These are phyloP conservation scores for Pseudogymnoascus sp. DNA, from an alignment of 2,329 filamentous ascomycete species.

Conservation along the genomic window DNA sequence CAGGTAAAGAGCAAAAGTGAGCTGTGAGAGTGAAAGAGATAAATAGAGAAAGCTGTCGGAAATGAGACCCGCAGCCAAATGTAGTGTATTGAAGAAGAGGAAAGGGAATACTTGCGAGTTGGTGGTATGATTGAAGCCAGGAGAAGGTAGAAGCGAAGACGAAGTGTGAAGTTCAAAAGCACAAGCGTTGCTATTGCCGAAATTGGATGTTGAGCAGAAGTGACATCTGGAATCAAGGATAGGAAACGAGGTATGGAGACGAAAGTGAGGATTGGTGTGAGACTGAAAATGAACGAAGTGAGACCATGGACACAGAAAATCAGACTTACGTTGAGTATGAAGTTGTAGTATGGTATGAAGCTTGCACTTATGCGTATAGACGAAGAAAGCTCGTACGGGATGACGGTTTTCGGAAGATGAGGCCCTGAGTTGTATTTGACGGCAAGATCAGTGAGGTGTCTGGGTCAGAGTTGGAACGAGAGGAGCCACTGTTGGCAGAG, in stretches of 20 bases:
- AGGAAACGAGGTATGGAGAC: not conserved
- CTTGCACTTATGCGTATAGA: not conserved
- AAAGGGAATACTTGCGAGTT: not conserved
- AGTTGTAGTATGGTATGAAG: not conserved
- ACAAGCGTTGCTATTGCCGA: not conserved
- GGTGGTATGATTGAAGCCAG: not conserved
- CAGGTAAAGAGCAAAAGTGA: not conserved
- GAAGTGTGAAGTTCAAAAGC: not conserved
- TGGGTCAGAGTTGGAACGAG: not conserved
- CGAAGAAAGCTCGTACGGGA: not conserved
- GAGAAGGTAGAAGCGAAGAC: not conserved
- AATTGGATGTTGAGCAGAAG: not conserved
- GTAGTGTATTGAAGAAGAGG: not conserved
- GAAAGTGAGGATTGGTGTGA: not conserved
- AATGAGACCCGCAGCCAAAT: not conserved
- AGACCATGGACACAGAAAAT: not conserved
- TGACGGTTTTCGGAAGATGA: not conserved
- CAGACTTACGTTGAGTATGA: not conserved
- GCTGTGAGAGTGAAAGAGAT: not conserved
- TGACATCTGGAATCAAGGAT: not conserved
- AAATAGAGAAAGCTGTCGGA: not conserved
- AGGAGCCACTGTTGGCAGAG: not conserved
- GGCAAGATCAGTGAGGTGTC: not conserved
- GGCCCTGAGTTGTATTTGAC: not conserved
- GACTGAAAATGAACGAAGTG: not conserved